Evolutionary conservation across 768 basidiomycete genomes (phyloP), one percentile per base, ranked within the genome.

Genomic region (Auriculariales sp.): DNA sequence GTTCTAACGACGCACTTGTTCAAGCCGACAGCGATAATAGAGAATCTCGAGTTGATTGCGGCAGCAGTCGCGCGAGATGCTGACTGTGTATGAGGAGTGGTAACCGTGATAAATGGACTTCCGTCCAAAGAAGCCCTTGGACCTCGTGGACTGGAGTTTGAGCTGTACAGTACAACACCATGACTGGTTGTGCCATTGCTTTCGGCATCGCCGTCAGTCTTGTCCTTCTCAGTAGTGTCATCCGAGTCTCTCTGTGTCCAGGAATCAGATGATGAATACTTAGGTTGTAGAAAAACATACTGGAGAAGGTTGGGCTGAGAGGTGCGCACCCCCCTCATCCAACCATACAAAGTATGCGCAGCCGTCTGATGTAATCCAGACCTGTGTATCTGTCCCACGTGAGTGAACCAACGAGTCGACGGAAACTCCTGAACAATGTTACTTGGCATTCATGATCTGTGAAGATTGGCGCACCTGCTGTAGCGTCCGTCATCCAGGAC

Each of bases 321-420:
- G n/a, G n/a, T n/a, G n/a, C n/a, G n/a, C 64, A 42, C 58, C 55
- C 47, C 58, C 65, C 53, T 78, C 77, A 46, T 68, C 68, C 22
- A 88, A 66, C 51, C 76, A 77, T 5, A 86, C 85, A 54, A 88
- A 75, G 59, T 91, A 91, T 9, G 74, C 84, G 57, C 86, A 67
- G 32, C 88, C 88, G 53, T 91, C 88, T 4, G 84, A 86, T 2
- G 87, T 86, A 44, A 87, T 74, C 88, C 88, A 91, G 0, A 78
- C 78, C 63, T 90, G 88, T 11, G 78, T 74, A 22, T 77, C 76
- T 22, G 76, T 74, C 3, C 66, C 58, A 49, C 75, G 71, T 33
- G 77, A 76, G 57, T 78, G 67, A 24, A 71, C 58, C n/a, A 91
- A 79, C 49, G 78, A 69, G 9, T 63, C 62, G n/a, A 89, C 71